A percentile compares a stretch with the other conserved stretches of the same genome.
Conservation (phyloP, 2,329 filamentous ascomycete species). For the Colletotrichum lindemuthianum region DNA sequence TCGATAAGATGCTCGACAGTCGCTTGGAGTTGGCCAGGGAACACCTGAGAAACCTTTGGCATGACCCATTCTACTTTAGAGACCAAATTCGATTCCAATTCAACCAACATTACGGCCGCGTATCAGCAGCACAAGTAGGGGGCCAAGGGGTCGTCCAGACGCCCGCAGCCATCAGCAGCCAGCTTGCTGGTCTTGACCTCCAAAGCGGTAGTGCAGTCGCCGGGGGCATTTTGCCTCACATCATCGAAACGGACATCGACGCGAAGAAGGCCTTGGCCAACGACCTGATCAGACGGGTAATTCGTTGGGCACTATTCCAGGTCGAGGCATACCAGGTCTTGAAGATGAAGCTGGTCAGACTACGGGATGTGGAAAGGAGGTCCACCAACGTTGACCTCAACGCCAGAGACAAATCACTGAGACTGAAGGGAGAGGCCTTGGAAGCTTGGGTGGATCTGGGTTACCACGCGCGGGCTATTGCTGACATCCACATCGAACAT, state of each 20-base stretch:
- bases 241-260: constrained; percentile 16
- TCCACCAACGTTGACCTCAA: not conserved
- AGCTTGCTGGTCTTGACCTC: too few species aligned
- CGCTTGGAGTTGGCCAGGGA: not conserved
- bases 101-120: constrained; percentile 2
- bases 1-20: not conserved
- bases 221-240: constrained; percentile 4
- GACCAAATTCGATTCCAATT: not conserved
- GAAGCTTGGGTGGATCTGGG: constrained; percentile 4
- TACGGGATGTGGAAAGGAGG: not conserved
- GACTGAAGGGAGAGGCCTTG: not conserved
- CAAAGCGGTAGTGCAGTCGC: too few species aligned
- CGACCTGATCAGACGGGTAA: constrained; percentile 19
- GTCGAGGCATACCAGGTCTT: constrained; percentile 10
- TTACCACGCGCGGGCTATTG: constrained; percentile 10
- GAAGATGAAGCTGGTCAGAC: not conserved
- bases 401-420: not conserved
- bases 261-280: constrained; percentile 24
- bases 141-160: too few species aligned
- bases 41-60: not conserved
- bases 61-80: constrained; percentile 5
- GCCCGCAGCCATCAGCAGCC: too few species aligned
- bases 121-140: not conserved
- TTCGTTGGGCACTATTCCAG: constrained; percentile 1
- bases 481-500: not conserved